These are phyloP conservation scores for Aurifilum marmelostoma DNA, from an alignment of 2,329 filamentous ascomycete species.

Conservation along the genomic window DNA sequence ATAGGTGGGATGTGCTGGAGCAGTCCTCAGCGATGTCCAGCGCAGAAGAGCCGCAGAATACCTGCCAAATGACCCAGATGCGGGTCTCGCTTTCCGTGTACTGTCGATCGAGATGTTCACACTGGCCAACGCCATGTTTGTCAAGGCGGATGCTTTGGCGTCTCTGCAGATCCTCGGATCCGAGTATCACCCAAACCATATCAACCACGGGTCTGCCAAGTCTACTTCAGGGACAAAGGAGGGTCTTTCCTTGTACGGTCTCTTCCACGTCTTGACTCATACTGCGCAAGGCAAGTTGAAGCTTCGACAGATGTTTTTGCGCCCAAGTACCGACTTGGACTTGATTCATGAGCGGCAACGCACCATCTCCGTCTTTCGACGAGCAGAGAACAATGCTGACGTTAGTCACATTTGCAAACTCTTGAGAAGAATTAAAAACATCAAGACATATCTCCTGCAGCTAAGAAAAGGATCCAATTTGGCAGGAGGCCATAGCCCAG, in stretches of 20 bases:
- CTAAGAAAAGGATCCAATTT: slow-evolving; percentile 77
- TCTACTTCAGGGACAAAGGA: slow-evolving; percentile 72
- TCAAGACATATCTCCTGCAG: slow-evolving; percentile 68
- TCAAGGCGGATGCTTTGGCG: slow-evolving; percentile 77
- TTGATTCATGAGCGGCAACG: slow-evolving; percentile 73
- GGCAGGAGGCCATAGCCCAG: slow-evolving; percentile 50
- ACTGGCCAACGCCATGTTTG: slow-evolving; percentile 68
- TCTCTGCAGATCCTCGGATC: slow-evolving; percentile 85
- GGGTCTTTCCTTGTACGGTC: slow-evolving; percentile 78
- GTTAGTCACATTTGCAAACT: slow-evolving; percentile 61
- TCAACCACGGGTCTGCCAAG: slow-evolving; percentile 70
- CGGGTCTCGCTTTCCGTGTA: slow-evolving; percentile 61
- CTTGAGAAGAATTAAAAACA: slow-evolving; percentile 75
- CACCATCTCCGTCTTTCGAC: slow-evolving; percentile 68
- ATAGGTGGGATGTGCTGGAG: slow-evolving; percentile 81
- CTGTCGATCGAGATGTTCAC: slow-evolving; percentile 74
- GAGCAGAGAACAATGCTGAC: slow-evolving; percentile 65
- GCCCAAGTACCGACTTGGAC: slow-evolving; percentile 70
- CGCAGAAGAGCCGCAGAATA: slow-evolving; percentile 67
- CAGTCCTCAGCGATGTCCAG: slow-evolving; percentile 77
- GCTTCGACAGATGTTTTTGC: slow-evolving; percentile 80
- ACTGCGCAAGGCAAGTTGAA: slow-evolving; percentile 78
- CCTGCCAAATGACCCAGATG: slow-evolving; percentile 61
- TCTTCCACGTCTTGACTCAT: slow-evolving; percentile 74
- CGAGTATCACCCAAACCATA: slow-evolving; percentile 80